These are phyloP conservation scores for Blumeria graminis DNA, from an alignment of 2,329 filamentous ascomycete species.

Conservation along the genomic window DNA sequence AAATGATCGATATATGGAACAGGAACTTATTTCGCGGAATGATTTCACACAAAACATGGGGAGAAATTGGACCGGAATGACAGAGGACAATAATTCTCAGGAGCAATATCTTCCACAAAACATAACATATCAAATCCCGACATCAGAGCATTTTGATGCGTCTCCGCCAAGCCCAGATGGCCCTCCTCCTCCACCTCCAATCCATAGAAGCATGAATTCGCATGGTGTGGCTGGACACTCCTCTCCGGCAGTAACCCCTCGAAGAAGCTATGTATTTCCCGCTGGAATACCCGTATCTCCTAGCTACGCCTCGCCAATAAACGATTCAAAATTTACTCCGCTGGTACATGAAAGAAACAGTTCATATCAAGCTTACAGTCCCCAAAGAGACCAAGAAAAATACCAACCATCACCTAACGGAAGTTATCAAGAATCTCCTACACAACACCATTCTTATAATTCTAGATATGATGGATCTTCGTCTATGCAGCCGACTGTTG, in stretches of 20 bases:
- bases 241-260: slow-evolving; percentile 5
- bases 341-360: background rate
- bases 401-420: slow-evolving; percentile 8
- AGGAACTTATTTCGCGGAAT: background rate
- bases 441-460: slow-evolving; percentile 15
- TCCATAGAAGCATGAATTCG: slow-evolving; percentile 11
- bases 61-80: slow-evolving; percentile 4
- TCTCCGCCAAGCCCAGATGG: slow-evolving; percentile 14
- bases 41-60: background rate
- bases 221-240: slow-evolving; percentile 8
- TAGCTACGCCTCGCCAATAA: background rate
- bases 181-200: slow-evolving; percentile 15
- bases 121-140: slow-evolving; percentile 11
- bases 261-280: slow-evolving; percentile 10
- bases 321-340: background rate
- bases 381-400: slow-evolving; percentile 9
- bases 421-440: slow-evolving; percentile 11
- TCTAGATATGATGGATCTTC: slow-evolving; percentile 17
- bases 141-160: slow-evolving; percentile 9
- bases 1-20: background rate
- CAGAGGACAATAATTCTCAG: slow-evolving; percentile 5
- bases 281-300: background rate
- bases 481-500: slow-evolving; percentile 23
- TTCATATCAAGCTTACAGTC: slow-evolving; percentile 12
- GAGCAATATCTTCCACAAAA: slow-evolving; percentile 9